These are phyloP conservation scores for Diplocarpon mali DNA, from an alignment of 2,329 filamentous ascomycete genomes.

Conservation along the genomic window DNA sequence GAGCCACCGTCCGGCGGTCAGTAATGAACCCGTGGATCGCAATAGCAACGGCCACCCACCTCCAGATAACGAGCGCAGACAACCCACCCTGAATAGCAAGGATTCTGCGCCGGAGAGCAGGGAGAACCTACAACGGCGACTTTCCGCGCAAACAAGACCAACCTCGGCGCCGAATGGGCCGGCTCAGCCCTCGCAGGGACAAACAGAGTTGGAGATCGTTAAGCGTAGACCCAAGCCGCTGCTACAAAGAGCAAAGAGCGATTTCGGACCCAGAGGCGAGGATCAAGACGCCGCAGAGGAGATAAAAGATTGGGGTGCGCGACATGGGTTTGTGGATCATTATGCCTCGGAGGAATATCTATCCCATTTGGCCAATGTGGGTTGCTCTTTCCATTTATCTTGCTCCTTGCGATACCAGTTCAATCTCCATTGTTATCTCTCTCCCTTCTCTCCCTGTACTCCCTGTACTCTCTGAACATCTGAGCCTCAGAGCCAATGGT, in stretches of 20 bases:
- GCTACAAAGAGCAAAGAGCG: constrained; percentile 36
- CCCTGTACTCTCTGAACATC: background rate
- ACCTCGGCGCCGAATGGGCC: constrained; percentile 16
- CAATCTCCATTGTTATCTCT: background rate
- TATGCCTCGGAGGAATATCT: constrained; percentile 62
- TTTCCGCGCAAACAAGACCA: constrained; percentile 9
- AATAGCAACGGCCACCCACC: constrained; percentile 11
- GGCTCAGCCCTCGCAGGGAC: constrained; percentile 23
- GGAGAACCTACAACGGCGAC: background rate
- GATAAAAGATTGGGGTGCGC: constrained; percentile 29
- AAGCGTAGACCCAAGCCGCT: constrained; percentile 19
- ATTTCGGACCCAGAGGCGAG: constrained; percentile 37
- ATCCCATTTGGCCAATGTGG: constrained; percentile 51
- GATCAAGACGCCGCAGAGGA: constrained; percentile 22
- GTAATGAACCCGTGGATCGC: constrained; percentile 19
- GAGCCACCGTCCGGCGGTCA: constrained; percentile 17
- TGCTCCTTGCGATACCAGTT: background rate
- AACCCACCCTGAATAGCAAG: constrained; percentile 1
- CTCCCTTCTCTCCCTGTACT: background rate
- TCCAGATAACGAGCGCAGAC: constrained; percentile 6
- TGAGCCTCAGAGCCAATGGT: too few species aligned
- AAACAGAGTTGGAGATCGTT: constrained; percentile 19
- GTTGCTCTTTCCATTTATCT: constrained; percentile 20
- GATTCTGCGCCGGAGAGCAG: background rate
- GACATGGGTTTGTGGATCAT: constrained; percentile 65